Conservation (phyloP, 2,329 filamentous ascomycete species). For the Verticillium albo-atrum region DNA sequence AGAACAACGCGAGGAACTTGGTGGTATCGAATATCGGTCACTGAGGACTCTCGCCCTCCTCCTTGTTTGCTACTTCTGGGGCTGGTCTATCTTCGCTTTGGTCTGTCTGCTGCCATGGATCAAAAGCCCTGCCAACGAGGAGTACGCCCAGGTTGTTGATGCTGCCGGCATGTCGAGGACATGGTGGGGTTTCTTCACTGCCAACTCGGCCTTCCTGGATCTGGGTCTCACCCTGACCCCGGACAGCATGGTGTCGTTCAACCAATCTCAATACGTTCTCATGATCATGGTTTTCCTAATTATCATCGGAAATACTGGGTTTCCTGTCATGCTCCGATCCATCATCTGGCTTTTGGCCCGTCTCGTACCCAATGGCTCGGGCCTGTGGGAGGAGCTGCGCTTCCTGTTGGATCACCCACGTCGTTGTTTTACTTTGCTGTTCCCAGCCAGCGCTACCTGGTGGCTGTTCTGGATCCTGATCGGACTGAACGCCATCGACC, state of each 20-base stretch:
- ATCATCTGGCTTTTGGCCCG: conserved; percentile 81
- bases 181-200: conserved; percentile 93
- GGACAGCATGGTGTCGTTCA: conserved; percentile 91
- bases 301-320: conserved; percentile 91
- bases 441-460: conserved; percentile 88
- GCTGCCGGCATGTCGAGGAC: conserved; percentile 56
- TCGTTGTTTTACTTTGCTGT: conserved; percentile 92
- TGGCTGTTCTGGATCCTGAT: conserved; percentile 89
- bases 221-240: conserved; percentile 90
- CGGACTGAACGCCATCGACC: conserved; percentile 74
- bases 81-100: conserved; percentile 75
- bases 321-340: conserved; percentile 90
- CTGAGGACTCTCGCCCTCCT: conserved; percentile 81
- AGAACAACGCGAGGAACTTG: conserved; percentile 89
- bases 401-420: conserved; percentile 93
- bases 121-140: conserved; percentile 41
- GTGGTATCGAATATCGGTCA: conserved; percentile 93
- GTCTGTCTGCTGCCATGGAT: conserved; percentile 80
- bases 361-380: conserved; percentile 58
- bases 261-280: conserved; percentile 69
- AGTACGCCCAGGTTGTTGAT: conserved; percentile 63
- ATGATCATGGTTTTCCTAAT: conserved; percentile 81
- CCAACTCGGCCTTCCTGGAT: conserved; percentile 88
- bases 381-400: conserved; percentile 81
- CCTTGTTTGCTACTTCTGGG: conserved; percentile 74